Evolutionary conservation across 306 rosid genomes (phyloP).

Genomic region (Inga leiocalycina): DNA sequence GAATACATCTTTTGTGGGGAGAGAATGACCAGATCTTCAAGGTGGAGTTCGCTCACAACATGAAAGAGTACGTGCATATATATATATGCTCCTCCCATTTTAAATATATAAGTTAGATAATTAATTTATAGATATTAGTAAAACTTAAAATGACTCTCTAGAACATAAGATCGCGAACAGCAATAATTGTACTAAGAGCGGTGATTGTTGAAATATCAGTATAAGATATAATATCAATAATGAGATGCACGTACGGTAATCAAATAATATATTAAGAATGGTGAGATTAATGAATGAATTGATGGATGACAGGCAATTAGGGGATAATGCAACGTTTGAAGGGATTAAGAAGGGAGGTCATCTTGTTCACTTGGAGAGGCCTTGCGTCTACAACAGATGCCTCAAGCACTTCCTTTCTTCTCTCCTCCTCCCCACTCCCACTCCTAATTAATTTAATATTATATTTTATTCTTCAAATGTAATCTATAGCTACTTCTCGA

Average conservation of each 20-base stretch:
- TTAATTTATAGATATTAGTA: too few relatives aligned
- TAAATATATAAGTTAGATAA: background rate
- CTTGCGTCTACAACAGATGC: conserved; percentile 53
- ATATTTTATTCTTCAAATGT: background rate
- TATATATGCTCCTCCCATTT: too few relatives aligned
- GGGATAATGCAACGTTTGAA: conserved; percentile 48
- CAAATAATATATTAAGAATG: too few relatives aligned
- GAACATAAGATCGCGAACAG: too few relatives aligned
- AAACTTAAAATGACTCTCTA: too few relatives aligned
- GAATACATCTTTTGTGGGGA: conserved; percentile 91
- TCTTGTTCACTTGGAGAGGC: conserved; percentile 63
- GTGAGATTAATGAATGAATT: too few relatives aligned
- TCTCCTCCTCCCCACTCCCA: conserved; percentile 13
- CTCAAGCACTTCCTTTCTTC: conserved; percentile 54
- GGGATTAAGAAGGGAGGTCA: conserved; percentile 61
- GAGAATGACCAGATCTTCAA: conserved; percentile 84
- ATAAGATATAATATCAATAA: too few relatives aligned
- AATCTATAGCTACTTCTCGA: background rate
- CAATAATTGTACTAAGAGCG: too few relatives aligned
- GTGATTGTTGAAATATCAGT: too few relatives aligned
- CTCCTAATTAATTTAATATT: background rate
- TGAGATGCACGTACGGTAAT: too few relatives aligned
- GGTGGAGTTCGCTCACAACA: conserved; percentile 66
- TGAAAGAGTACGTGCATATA: conserved; percentile 59
- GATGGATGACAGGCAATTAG: conserved; percentile 40